A percentile compares a stretch with the other conserved stretches of the same genome.
These are phyloP conservation scores for Lepiota brunneoincarnata DNA, from an alignment of 768 basidiomycete genomes.

Conservation along the genomic window DNA sequence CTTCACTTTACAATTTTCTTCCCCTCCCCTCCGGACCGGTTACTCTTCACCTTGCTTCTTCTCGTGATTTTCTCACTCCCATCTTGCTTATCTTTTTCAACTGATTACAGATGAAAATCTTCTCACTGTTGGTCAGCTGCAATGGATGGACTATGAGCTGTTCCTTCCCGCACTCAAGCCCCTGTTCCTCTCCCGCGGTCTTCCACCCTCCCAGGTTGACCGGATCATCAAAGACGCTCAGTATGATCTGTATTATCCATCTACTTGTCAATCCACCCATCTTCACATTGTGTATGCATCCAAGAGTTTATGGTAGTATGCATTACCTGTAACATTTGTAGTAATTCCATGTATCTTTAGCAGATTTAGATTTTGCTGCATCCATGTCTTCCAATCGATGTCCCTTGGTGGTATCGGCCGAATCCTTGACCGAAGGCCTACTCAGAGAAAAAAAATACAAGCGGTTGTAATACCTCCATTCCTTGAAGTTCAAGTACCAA, in stretches of 20 bases:
- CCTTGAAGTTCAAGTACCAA: conserved; percentile 42
- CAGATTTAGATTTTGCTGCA: conserved; percentile 2
- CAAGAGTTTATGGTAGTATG: conserved; percentile 23
- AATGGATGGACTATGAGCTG: conserved; percentile 72
- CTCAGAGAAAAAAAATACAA: conserved; percentile 21
- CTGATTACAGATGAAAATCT: conserved; percentile 45
- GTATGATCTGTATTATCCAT: conserved; percentile 60
- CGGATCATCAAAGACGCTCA: conserved; percentile 61
- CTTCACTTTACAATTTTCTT: not conserved
- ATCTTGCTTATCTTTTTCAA: conserved; percentile 6
- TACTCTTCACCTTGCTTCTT: conserved; percentile 7
- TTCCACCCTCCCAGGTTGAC: conserved; percentile 52
- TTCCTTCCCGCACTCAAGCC: conserved; percentile 63
- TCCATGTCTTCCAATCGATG: not conserved
- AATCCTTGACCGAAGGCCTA: not conserved
- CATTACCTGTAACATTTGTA: not conserved
- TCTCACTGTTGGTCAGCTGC: conserved; percentile 65
- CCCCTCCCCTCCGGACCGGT: not conserved
- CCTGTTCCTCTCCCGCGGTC: conserved; percentile 50
- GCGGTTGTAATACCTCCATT: conserved; percentile 62
- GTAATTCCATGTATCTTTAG: not conserved
- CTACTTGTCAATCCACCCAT: conserved; percentile 45
- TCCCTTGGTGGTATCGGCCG: not conserved
- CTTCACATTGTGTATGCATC: conserved; percentile 61
- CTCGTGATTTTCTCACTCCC: conserved; percentile 7